Base-by-base conservation (phyloP, 176 grass and related monocot species). In the Zea luxurians region DNA sequence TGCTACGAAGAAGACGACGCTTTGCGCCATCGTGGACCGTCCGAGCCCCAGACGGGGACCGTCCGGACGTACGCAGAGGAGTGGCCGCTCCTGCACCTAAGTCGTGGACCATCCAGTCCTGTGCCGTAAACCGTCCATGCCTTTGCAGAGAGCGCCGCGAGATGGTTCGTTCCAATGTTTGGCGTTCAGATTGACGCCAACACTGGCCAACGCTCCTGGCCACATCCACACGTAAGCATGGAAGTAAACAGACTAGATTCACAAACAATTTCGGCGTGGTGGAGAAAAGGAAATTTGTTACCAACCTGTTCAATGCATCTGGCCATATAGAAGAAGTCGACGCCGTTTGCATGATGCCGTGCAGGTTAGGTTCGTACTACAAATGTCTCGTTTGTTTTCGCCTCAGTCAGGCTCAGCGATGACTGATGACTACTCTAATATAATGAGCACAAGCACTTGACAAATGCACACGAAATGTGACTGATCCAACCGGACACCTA, bases 381-480 rank as follows among this genome's bases (percentile, higher is more conserved):
- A n/a, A 54, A 54, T 73, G 40, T 73, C 40, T 7, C 6, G 6
- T 1, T 18, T 20, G 40, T 12, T 10, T 43, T 44, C n/a, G 16
- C 6, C 52, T 55, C 52, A 5, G 2, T 17, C 10, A 15, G 13
- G 53, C 18, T 82, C 3, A 64, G 42, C 6, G 15, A 49, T 49
- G 43, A 44, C 1, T 18, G 16, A 53, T 17, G 16, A 57, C 4
- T 18, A 57, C 53, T 18, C 7, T 73, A 61, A 3, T 17, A 64
- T 16, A 73, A 20, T 53, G 36, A 41, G 11, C 37, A 43, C 60
- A 37, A 46, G 38, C 20, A 44, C 20, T 74, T 82, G 12, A 73
- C 37, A 43, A 82, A 21, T 82, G 70, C 46, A 12, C 50, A 67
- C 20, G 6, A 43, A 66, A 37, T 16, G 43, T 58, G 48, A 57